Conservation (phyloP, 2,329 filamentous ascomycete species). For the Fusarium cicatricum region DNA sequence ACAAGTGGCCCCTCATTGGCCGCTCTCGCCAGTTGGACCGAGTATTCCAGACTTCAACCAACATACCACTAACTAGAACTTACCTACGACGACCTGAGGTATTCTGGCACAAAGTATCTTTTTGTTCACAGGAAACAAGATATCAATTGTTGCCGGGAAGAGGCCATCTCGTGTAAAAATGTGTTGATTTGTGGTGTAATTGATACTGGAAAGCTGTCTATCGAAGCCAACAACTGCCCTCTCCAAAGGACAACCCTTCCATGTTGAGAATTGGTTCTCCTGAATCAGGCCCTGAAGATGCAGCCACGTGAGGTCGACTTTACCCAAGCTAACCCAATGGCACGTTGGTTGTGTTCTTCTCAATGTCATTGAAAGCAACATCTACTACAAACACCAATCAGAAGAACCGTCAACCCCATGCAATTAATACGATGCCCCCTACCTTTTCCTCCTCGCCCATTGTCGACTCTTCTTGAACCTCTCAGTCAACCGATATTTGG, state of each 20-base stretch:
- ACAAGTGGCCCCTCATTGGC: constrained; percentile 2
- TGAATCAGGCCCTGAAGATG: neutral
- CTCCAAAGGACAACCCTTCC: neutral
- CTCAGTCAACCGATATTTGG: constrained; percentile 4
- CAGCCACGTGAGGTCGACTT: neutral
- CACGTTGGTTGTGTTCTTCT: neutral
- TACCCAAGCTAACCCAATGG: neutral
- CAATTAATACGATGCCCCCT: constrained; percentile 17
- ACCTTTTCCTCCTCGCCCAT: constrained; percentile 10
- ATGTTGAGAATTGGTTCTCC: neutral
- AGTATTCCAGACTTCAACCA: neutral
- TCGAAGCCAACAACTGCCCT: no score
- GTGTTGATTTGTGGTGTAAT: no score
- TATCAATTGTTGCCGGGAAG: no score
- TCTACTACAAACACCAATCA: constrained; percentile 15
- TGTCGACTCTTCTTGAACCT: constrained; percentile 14
- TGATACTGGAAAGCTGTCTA: no score
- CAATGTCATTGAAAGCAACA: constrained; percentile 1
- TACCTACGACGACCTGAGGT: no score
- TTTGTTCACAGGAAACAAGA: no score
- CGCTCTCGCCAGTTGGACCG: neutral
- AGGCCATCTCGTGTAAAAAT: no score
- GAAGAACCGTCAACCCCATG: constrained; percentile 12
- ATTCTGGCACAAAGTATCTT: no score
- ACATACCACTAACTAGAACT: neutral